Base-by-base conservation (phyloP, 2,329 filamentous ascomycete genomes). In the Cladosporium sp. region DNA sequence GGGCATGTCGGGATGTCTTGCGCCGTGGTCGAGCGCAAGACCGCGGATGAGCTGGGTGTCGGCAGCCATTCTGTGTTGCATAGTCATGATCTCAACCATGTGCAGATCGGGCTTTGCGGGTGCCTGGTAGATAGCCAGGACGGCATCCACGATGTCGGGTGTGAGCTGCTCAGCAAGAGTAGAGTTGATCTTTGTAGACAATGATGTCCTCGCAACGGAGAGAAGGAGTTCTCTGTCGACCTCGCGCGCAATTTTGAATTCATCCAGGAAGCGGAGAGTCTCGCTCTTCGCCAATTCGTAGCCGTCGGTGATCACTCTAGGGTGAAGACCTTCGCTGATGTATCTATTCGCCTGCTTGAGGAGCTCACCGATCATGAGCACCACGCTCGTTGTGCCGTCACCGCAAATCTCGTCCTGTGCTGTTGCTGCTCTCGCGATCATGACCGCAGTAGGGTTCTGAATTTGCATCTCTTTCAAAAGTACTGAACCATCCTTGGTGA, bases 81-180 rank as follows among this genome's bases (percentile, higher is more conserved):
- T 97, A 74, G 96, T 97, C 94, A 99, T 99, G 69, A 99, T 97
- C 77, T 99, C 94, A 65, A 99, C 83, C 94, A 99, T 99, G 80
- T 97, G 93, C 70, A 99, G 77, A 77, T 99, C 94, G 57, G 95
- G 95, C 79, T 97, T 97, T 62, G 85, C 86, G 24, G 90, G 90
- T 17, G 90, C 80, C 73, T 91, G 83, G 80, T 97, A 92, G 73
- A 99, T 99, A 63, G 94, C 85, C 58, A 99, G 86, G 48, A 99
- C 94, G 59, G 94, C 90, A 73, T 99, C 94, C 70, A 97, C 94
- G 69, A 99, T 96, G 68, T 91, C 89, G 58, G 94, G 91, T 0
- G 92, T 97, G 61, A 99, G 86, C 73, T 92, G 90, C 72, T 92
- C 86, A 50, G 94, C 94, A 60, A 99, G 85, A 36, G 86, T 88